A percentile compares a stretch with the other conserved stretches of the same genome.
Conservation (phyloP, 202 grass and related monocot species). For the Cymbopogon flexuosus region DNA sequence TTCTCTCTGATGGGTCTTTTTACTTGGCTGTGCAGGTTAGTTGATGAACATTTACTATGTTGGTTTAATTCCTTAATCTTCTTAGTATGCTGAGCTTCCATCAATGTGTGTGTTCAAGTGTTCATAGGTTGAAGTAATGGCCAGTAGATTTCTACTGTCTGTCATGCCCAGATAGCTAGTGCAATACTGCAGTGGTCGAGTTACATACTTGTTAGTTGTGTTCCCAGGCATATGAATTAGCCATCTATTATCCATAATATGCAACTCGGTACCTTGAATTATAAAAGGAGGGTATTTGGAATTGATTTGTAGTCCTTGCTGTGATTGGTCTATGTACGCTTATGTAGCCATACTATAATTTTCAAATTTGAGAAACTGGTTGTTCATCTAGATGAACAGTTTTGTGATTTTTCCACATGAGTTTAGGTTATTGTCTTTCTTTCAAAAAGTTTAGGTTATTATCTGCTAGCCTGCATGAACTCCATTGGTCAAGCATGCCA, state of each 20-base stretch:
- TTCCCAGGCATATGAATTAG: neutral
- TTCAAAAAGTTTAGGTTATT: neutral
- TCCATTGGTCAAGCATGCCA: neutral
- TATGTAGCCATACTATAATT: neutral
- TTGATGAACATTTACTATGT: conserved; percentile 2
- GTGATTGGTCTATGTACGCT: neutral
- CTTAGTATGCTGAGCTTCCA: neutral
- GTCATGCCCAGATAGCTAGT: conserved; percentile 17
- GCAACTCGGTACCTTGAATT: neutral
- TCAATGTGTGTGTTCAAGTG: neutral
- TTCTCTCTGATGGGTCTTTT: conserved; percentile 55
- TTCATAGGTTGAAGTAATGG: neutral
- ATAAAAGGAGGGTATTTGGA: neutral
- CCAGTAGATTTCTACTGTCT: neutral
- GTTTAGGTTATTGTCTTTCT: neutral
- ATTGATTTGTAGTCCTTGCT: neutral
- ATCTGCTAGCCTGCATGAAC: neutral
- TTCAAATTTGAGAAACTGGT: neutral
- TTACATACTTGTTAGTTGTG: neutral
- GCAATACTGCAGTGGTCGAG: neutral
- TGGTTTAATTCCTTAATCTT: neutral
- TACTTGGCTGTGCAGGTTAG: conserved; percentile 79
- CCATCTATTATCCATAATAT: neutral
- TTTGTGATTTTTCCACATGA: neutral
- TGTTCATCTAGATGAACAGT: neutral